Evolutionary conservation across 2,329 filamentous ascomycete genomes (phyloP).

Genomic region (Colletotrichum musae): DNA sequence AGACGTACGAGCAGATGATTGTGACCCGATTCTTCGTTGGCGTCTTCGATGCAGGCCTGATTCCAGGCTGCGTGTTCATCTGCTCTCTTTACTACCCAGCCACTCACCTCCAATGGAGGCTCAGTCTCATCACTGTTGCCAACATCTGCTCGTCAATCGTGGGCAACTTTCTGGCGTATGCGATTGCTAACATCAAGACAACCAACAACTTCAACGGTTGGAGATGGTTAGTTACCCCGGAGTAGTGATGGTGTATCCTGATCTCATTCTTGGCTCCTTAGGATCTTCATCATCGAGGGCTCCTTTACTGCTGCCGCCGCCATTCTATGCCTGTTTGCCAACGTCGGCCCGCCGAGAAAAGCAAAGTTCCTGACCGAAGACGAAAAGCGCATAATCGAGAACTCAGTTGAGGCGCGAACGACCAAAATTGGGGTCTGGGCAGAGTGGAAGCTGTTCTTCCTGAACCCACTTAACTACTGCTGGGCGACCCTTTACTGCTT

Average conservation of each 20-base stretch:
- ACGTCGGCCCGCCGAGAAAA: slow-evolving; percentile 38
- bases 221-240: slow-evolving; percentile 40
- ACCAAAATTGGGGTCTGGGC: slow-evolving; percentile 23
- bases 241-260: fast-evolving
- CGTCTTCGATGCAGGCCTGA: slow-evolving; percentile 45
- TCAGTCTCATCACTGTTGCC: slow-evolving; percentile 45
- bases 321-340: slow-evolving; percentile 43
- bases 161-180: slow-evolving; percentile 45
- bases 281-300: slow-evolving; percentile 56
- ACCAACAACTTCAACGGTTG: slow-evolving; percentile 44
- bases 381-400: slow-evolving; percentile 30
- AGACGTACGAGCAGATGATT: slow-evolving; percentile 43
- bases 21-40: slow-evolving; percentile 44
- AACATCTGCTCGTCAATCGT: slow-evolving; percentile 45
- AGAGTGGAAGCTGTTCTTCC: slow-evolving; percentile 41
- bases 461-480: slow-evolving; percentile 42
- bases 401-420: slow-evolving; percentile 19
- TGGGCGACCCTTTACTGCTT: slow-evolving; percentile 41
- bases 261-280: neutral
- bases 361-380: slow-evolving; percentile 38
- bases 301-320: slow-evolving; percentile 45
- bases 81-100: slow-evolving; percentile 45
- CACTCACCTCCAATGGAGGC: slow-evolving; percentile 45
- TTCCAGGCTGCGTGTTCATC: slow-evolving; percentile 45
- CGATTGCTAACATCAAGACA: slow-evolving; percentile 44